Base-by-base conservation (phyloP, 2,329 filamentous ascomycete species). In the Aspergillus brunneoviolaceus region DNA sequence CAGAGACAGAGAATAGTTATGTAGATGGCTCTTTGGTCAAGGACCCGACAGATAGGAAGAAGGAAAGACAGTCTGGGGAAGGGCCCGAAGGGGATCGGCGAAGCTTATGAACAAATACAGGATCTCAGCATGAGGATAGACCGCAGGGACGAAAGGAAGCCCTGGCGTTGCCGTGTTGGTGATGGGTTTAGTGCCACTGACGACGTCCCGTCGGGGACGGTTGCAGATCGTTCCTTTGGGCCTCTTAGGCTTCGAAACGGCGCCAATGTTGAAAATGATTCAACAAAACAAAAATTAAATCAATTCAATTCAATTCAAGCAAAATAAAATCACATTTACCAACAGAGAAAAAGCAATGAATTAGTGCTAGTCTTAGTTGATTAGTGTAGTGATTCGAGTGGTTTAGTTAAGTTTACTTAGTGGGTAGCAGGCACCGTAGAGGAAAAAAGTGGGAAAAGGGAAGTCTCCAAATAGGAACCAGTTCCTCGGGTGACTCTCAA, bases 41-140 rank as follows among this genome's bases (percentile, higher is more conserved):
- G 54, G 63, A 62, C 61, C 63, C 60, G 58, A 61, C 54, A 61
- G 62, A 59, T 48, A 67, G 61, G 60, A 55, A 67, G 62, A 70
- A 64, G 51, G 55, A 65, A 63, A 66, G 65, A 59, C 65, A 69
- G 70, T 76, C 73, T 74, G 74, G 74, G 74, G 74, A 74, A 68
- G 65, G 64, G 63, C 64, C 61, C 61, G 59, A 71, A 74, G 73
- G 74, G 74, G 74, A 77, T 77, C 74, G 74, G 72, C 74, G 74
- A 76, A 76, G 74, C 74, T 77, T 77, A 76, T 75, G 74, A 76
- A 74, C 72, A 72, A 71, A 70, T 67, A 70, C 67, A 70, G 65
- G 68, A 68, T 71, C 65, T 61, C 69, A 69, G 68, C 62, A 66
- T 70, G 67, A 71, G 68, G 65, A 69, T 67, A 63, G 64, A 58